Evolutionary conservation across 805 yeast species (phyloP).

Genomic region (Candida ovalis): DNA sequence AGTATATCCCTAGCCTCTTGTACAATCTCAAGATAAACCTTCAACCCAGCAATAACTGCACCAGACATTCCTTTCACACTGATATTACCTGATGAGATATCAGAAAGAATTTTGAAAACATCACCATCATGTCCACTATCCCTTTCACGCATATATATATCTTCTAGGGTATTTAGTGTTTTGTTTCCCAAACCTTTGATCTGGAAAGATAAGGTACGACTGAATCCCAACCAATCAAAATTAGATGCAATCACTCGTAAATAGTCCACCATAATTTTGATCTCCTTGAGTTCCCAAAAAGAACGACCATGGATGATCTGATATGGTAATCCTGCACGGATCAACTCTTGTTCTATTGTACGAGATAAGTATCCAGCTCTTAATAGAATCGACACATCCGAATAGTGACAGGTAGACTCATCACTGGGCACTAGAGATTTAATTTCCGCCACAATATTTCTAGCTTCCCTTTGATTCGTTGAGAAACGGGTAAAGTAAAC

Average conservation of each 20-base stretch:
- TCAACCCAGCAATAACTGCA: slow-evolving; percentile 24
- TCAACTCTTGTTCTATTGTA: slow-evolving; percentile 60
- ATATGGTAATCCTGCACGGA: slow-evolving; percentile 56
- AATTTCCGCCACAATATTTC: slow-evolving; percentile 54
- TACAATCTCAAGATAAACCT: slow-evolving; percentile 28
- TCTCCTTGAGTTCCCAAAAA: slow-evolving; percentile 77
- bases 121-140: slow-evolving; percentile 6
- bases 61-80: slow-evolving; percentile 15
- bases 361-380: slow-evolving; percentile 62
- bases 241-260: slow-evolving; percentile 58
- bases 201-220: slow-evolving; percentile 57
- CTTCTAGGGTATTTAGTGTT: slow-evolving; percentile 29
- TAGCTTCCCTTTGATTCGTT: slow-evolving; percentile 52
- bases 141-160: slow-evolving; percentile 5
- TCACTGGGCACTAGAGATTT: slow-evolving; percentile 43
- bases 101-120: slow-evolving; percentile 9
- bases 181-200: slow-evolving; percentile 65
- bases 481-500: slow-evolving; percentile 6
- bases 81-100: slow-evolving; percentile 8
- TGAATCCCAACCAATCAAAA: slow-evolving; percentile 55
- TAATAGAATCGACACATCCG: slow-evolving; percentile 72
- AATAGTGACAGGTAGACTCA: slow-evolving; percentile 36
- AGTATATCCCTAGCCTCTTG: slow-evolving; percentile 16
- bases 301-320: slow-evolving; percentile 67
- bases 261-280: slow-evolving; percentile 57